Conservation (phyloP, 1,139 yeast genomes). For the Hansenula anomala region DNA sequence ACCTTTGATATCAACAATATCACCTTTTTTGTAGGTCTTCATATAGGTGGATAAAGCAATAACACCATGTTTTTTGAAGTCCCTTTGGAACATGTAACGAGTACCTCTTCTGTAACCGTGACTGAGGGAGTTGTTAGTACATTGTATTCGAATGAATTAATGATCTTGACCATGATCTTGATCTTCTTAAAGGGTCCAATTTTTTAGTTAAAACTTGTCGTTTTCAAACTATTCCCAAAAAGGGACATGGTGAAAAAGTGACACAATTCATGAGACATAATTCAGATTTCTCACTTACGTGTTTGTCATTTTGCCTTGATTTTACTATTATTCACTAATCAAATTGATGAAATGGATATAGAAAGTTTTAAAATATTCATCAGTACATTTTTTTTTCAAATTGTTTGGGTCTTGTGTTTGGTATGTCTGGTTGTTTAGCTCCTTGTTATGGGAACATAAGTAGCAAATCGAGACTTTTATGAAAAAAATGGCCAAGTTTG, state of each 20-base stretch:
- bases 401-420: neutral
- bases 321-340: neutral
- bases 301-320: constrained; percentile 10
- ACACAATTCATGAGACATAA: too few species aligned
- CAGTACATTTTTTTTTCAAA: neutral
- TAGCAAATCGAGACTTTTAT: too few species aligned
- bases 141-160: too few species aligned
- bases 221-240: too few species aligned
- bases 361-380: too few species aligned
- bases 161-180: too few species aligned
- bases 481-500: too few species aligned
- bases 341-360: neutral
- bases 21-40: constrained; percentile 98
- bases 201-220: too few species aligned
- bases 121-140: constrained; percentile 32
- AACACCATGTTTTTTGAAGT: constrained; percentile 97
- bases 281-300: constrained; percentile 7
- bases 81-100: constrained; percentile 99
- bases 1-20: constrained; percentile 98
- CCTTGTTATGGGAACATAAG: neutral
- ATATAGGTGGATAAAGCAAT: constrained; percentile 94
- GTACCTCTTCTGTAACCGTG: constrained; percentile 99
- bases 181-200: too few species aligned
- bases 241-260: too few species aligned
- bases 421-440: neutral